phyloP scores from a whole-genome alignment of 2,329 filamentous ascomycete genomes.

The Pseudogymnoascus sp. region DNA sequence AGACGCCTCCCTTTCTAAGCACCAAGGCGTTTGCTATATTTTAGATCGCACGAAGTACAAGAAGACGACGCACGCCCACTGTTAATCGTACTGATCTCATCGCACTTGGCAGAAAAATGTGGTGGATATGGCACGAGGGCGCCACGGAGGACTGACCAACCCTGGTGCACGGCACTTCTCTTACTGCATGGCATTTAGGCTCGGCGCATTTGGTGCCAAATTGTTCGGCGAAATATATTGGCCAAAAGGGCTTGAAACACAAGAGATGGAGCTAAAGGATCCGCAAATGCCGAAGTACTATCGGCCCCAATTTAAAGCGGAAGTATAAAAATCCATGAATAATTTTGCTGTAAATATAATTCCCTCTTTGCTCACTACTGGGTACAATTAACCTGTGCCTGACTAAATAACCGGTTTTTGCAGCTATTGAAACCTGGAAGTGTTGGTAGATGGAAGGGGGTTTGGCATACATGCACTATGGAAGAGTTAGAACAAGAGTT shows the following conservation, averaged over 20 bases:
- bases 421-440: neutral
- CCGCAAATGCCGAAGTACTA: neutral
- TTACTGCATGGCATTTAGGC: neutral
- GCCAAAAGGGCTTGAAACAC: neutral
- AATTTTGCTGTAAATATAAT: neutral
- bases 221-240: neutral
- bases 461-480: neutral
- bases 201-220: neutral
- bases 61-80: neutral
- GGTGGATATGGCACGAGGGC: neutral
- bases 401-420: neutral
- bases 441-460: neutral
- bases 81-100: neutral
- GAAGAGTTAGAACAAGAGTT: neutral
- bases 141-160: neutral
- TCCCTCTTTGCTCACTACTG: neutral
- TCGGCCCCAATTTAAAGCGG: neutral
- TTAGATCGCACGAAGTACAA: neutral
- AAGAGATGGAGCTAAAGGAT: neutral
- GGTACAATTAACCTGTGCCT: neutral
- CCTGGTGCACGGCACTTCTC: neutral
- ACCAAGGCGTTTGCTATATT: neutral
- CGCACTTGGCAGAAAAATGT: neutral
- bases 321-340: slow-evolving; percentile 1
- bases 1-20: neutral